phyloP scores from a whole-genome alignment of 1,284 basidiomycete species.

The Trametes versicolor region DNA sequence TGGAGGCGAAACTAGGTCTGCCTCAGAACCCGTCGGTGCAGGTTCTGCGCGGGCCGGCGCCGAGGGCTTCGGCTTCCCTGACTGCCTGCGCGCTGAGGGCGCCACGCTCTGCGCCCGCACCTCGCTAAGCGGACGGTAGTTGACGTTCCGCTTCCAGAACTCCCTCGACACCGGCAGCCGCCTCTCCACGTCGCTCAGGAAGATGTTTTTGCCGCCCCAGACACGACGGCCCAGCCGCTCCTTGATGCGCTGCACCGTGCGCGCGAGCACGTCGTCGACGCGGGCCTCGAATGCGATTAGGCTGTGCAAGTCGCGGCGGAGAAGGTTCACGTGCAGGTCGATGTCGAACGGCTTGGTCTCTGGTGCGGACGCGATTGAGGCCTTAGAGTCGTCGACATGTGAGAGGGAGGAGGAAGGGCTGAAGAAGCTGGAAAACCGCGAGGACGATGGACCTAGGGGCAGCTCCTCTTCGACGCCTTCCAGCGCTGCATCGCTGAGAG shows the following conservation, averaged over 20 bases:
- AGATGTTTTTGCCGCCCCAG: constrained; percentile 68
- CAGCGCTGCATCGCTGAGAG: constrained; percentile 4
- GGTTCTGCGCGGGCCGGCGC: background rate
- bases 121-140: constrained; percentile 29
- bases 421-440: constrained; percentile 37
- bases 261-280: constrained; percentile 55
- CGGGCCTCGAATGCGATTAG: constrained; percentile 55
- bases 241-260: constrained; percentile 67
- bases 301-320: constrained; percentile 61
- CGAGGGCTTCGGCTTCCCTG: background rate
- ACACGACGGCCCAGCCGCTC: constrained; percentile 77
- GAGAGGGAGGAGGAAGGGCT: constrained; percentile 32
- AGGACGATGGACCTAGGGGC: constrained; percentile 19
- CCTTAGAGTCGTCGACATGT: background rate
- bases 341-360: constrained; percentile 56
- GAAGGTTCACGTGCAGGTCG: constrained; percentile 61
- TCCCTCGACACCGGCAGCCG: constrained; percentile 47
- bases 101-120: constrained; percentile 3
- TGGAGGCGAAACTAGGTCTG: background rate
- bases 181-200: constrained; percentile 47
- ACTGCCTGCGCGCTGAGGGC: background rate
- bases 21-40: background rate
- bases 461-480: constrained; percentile 19
- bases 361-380: constrained; percentile 28
- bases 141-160: constrained; percentile 51